phyloP scores from a whole-genome alignment of 805 yeast species.

The Wickerhamiella azyma region DNA sequence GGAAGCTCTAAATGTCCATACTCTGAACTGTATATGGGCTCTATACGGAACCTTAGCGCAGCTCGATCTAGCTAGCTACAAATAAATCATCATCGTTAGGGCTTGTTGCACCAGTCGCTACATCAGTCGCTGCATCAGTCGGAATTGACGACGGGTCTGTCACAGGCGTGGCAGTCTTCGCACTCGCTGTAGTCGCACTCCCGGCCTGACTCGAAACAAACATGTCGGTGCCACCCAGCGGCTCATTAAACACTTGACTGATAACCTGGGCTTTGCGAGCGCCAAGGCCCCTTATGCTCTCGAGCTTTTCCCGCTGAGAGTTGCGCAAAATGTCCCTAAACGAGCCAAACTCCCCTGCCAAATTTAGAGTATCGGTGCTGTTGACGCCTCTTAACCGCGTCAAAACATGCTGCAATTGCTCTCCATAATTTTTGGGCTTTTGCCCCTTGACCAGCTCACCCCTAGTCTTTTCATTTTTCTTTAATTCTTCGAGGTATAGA shows the following conservation, averaged over 20 bases:
- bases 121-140: no score
- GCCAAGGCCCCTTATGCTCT: not conserved
- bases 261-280: conserved; percentile 2
- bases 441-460: conserved; percentile 25
- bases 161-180: no score
- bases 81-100: not conserved
- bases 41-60: no score
- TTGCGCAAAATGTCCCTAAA: conserved; percentile 22
- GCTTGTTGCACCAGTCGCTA: no score
- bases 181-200: not conserved
- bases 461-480: conserved; percentile 21
- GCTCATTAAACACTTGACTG: not conserved
- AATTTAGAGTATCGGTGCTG: conserved; percentile 26
- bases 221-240: not conserved
- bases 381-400: conserved; percentile 28
- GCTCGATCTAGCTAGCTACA: no score
- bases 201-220: not conserved
- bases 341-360: conserved; percentile 25
- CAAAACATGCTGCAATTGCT: conserved; percentile 24
- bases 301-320: conserved; percentile 3
- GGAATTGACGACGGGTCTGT: no score
- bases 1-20: no score
- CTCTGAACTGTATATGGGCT: no score
- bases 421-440: conserved; percentile 22
- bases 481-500: conserved; percentile 24